Conservation (phyloP, 1,139 yeast species). For the Cylindricascospora bacillispora region DNA sequence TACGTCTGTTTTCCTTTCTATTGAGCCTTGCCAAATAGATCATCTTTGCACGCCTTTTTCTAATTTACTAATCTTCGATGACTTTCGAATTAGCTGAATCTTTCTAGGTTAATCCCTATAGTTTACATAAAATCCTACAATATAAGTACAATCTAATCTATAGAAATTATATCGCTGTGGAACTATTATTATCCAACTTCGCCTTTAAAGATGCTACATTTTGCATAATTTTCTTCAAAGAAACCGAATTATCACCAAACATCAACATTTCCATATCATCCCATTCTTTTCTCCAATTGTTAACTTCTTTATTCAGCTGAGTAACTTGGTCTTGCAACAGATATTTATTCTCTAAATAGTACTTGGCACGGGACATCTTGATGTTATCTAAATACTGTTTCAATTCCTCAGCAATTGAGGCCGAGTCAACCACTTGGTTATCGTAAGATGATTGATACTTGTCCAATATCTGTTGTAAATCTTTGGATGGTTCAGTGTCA, state of each 20-base stretch:
- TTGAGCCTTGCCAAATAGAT: no score
- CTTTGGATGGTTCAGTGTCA: no score
- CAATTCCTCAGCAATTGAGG: slow-evolving; percentile 8
- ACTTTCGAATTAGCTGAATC: no score
- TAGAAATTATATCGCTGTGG: no score
- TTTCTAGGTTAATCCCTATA: no score
- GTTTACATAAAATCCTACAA: no score
- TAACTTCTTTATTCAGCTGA: slow-evolving; percentile 17
- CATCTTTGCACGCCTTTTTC: no score
- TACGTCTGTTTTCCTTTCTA: no score
- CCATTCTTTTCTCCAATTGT: slow-evolving; percentile 23
- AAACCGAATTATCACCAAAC: slow-evolving; percentile 22
- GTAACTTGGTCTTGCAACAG: slow-evolving; percentile 14
- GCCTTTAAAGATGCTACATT: slow-evolving; percentile 11
- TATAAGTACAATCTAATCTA: no score
- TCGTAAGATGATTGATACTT: no score
- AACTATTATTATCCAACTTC: no score
- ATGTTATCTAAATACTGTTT: slow-evolving; percentile 17
- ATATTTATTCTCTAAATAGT: slow-evolving; percentile 21
- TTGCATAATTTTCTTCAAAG: slow-evolving; percentile 20
- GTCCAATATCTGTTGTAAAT: not conserved
- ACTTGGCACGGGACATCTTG: slow-evolving; percentile 22
- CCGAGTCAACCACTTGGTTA: slow-evolving; percentile 13
- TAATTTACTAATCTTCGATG: no score
- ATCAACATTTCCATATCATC: slow-evolving; percentile 20